Evolutionary conservation across 345 rosid species (phyloP).

Genomic region (Tarenaya hassleriana): DNA sequence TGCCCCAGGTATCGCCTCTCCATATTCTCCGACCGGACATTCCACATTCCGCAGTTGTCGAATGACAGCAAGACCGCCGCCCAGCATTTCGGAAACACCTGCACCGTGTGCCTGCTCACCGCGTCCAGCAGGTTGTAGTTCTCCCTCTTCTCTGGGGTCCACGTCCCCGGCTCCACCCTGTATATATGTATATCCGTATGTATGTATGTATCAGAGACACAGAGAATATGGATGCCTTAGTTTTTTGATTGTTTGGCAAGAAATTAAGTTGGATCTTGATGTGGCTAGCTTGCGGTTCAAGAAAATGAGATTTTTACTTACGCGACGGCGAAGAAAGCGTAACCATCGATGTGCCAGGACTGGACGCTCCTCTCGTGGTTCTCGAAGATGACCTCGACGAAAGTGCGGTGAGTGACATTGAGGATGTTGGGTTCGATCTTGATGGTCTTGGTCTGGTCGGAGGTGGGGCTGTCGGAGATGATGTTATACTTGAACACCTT

Average conservation of each 20-base stretch:
- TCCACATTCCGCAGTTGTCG: slow-evolving; percentile 96
- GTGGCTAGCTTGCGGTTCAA: not conserved
- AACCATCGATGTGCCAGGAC: slow-evolving; percentile 65
- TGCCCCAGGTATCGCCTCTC: slow-evolving; percentile 73
- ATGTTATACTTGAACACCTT: slow-evolving; percentile 50
- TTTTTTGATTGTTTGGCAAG: not conserved
- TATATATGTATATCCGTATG: slow-evolving; percentile 6
- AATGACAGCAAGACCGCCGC: slow-evolving; percentile 72
- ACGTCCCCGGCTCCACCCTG: slow-evolving; percentile 72
- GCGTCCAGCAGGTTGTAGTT: slow-evolving; percentile 76
- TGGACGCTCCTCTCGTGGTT: slow-evolving; percentile 67
- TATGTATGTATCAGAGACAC: not conserved
- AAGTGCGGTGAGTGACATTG: slow-evolving; percentile 59
- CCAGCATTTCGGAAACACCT: slow-evolving; percentile 86
- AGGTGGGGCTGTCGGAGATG: slow-evolving; percentile 40
- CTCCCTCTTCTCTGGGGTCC: slow-evolving; percentile 77
- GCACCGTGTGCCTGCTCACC: slow-evolving; percentile 74
- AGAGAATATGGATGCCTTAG: not conserved
- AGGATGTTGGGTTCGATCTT: slow-evolving; percentile 38
- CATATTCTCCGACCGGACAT: slow-evolving; percentile 54
- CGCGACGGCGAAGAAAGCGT: slow-evolving; percentile 77
- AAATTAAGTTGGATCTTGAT: not conserved
- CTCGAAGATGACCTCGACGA: slow-evolving; percentile 73
- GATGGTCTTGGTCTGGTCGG: slow-evolving; percentile 19
- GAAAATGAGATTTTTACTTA: slow-evolving; percentile 32